Conservation (phyloP, 192 early-diverging fungal species). For the Linnemannia exigua region DNA sequence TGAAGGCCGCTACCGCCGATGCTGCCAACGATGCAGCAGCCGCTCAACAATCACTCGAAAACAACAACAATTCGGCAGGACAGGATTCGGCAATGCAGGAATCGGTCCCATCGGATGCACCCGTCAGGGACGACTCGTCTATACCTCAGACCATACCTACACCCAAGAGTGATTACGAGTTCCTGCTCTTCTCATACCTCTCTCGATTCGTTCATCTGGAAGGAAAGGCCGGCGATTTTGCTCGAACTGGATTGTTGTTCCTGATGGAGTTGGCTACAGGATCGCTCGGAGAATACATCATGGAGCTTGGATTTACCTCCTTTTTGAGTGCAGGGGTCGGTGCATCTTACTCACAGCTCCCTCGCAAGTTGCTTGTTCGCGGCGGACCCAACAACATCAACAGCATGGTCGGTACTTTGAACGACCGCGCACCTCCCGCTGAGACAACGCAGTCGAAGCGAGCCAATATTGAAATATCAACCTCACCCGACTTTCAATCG, state of each 20-base stretch:
- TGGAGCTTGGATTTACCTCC: slow-evolving; percentile 85
- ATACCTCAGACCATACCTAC: slow-evolving; percentile 45
- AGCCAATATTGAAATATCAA: slow-evolving; percentile 68
- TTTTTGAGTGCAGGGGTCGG: slow-evolving; percentile 89
- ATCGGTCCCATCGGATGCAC: background rate
- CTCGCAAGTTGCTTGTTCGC: slow-evolving; percentile 77
- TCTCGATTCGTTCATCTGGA: slow-evolving; percentile 92
- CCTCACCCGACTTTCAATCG: slow-evolving; percentile 71
- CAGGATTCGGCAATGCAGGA: slow-evolving; percentile 28
- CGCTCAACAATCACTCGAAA: slow-evolving; percentile 6
- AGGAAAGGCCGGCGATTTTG: slow-evolving; percentile 87
- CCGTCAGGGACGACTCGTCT: slow-evolving; percentile 40
- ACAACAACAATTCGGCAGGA: slow-evolving; percentile 12
- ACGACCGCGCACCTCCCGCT: slow-evolving; percentile 55
- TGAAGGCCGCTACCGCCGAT: slow-evolving; percentile 12
- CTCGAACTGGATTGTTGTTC: slow-evolving; percentile 87
- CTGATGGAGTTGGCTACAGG: slow-evolving; percentile 84
- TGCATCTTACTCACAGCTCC: slow-evolving; percentile 91
- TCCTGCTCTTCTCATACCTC: slow-evolving; percentile 91
- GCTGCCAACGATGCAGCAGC: slow-evolving; percentile 4
- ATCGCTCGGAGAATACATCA: slow-evolving; percentile 86
- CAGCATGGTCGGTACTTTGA: slow-evolving; percentile 59
- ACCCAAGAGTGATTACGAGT: slow-evolving; percentile 76
- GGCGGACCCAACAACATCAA: slow-evolving; percentile 57
- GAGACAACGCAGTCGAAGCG: slow-evolving; percentile 33